phyloP scores from a whole-genome alignment of 345 rosid genomes.

The Eucalyptus microcorys region DNA sequence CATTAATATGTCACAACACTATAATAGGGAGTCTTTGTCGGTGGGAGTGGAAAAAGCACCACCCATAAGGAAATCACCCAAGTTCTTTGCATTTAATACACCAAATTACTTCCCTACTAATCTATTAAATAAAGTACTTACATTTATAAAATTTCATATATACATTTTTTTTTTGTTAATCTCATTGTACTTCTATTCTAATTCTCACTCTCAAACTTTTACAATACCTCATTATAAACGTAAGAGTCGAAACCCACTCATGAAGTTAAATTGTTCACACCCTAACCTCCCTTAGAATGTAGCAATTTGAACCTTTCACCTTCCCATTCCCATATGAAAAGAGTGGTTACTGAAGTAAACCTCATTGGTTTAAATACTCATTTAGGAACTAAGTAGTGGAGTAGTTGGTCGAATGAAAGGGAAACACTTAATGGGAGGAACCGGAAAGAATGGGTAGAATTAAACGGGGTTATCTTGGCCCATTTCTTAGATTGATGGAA shows the following conservation, averaged over 20 bases:
- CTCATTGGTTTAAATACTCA: too few relatives aligned
- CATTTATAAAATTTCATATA: background rate
- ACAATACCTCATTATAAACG: rapidly evolving
- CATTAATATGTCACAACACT: background rate
- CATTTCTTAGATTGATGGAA: background rate
- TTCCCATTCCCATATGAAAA: rapidly evolving
- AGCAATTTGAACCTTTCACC: rapidly evolving
- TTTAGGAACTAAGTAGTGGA: background rate
- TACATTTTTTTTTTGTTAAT: too few relatives aligned
- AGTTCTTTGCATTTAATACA: background rate
- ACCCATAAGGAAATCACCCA: background rate
- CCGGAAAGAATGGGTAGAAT: background rate
- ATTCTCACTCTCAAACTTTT: too few relatives aligned
- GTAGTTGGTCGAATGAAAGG: background rate
- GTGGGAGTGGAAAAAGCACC: background rate
- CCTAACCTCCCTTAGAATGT: too few relatives aligned
- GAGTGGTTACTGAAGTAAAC: too few relatives aligned
- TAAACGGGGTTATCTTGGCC: background rate
- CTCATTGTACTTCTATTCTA: rapidly evolving
- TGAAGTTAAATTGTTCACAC: rapidly evolving
- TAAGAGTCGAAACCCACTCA: too few relatives aligned
- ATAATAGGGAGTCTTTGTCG: background rate
- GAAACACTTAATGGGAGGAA: background rate
- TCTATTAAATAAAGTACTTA: background rate
- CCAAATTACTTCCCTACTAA: background rate